Conservation (phyloP, 2,329 filamentous ascomycete genomes). For the Aspergillus candidus region DNA sequence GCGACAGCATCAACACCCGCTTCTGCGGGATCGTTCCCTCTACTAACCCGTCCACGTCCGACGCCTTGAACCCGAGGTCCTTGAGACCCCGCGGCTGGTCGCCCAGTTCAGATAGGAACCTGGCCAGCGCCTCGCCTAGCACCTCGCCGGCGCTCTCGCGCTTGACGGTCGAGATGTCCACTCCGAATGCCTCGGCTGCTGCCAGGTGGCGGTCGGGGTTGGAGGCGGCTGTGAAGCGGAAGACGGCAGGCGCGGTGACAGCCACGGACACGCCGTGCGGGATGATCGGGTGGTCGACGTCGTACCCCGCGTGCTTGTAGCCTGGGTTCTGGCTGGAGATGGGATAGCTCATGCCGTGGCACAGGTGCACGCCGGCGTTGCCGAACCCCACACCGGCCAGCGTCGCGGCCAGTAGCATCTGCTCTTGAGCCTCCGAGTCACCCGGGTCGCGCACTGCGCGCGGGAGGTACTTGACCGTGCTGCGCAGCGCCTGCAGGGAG, state of each 20-base stretch:
- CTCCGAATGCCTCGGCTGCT: conserved; percentile 84
- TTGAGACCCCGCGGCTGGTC: conserved; percentile 86
- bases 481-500: conserved; percentile 74
- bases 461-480: conserved; percentile 87
- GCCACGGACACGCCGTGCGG: conserved; percentile 94
- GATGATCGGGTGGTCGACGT: conserved; percentile 70
- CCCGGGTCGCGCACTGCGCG: conserved; percentile 81
- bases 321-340: conserved; percentile 92
- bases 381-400: conserved; percentile 94
- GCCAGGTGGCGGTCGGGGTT: conserved; percentile 89
- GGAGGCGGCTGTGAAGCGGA: conserved; percentile 83
- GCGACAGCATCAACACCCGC: conserved; percentile 85
- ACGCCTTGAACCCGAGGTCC: conserved; percentile 68
- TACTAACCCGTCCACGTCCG: conserved; percentile 75
- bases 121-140: conserved; percentile 70
- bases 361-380: conserved; percentile 90
- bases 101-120: conserved; percentile 76
- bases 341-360: conserved; percentile 92
- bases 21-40: conserved; percentile 93
- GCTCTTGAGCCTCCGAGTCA: conserved; percentile 82
- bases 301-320: conserved; percentile 84
- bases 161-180: conserved; percentile 83
- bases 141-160: conserved; percentile 84
- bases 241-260: conserved; percentile 87
- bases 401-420: conserved; percentile 94